Percentiles rank a stretch among this genome's conserved stretches.
phyloP scores from a whole-genome alignment of 2,329 filamentous ascomycete species.

The Aspergillus arachidicola region DNA sequence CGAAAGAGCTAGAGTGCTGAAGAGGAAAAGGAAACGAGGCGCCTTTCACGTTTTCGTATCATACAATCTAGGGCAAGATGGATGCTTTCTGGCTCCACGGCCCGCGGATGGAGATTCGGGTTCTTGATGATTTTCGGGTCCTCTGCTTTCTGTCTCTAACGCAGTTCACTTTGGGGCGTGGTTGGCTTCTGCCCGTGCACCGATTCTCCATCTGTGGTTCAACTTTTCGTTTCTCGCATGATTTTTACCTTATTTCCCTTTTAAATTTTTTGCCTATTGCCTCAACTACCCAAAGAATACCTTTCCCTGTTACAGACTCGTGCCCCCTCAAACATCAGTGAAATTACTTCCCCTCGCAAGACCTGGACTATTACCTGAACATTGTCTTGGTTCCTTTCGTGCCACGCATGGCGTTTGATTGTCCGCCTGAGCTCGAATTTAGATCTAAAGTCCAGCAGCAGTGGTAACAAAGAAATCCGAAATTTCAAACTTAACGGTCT shows the following conservation, averaged over 20 bases:
- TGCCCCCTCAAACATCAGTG: slow-evolving; percentile 13
- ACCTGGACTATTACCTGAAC: slow-evolving; percentile 23
- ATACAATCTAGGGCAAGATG: slow-evolving; percentile 9
- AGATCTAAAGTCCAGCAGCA: slow-evolving; percentile 27
- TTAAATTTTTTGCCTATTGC: slow-evolving; percentile 24
- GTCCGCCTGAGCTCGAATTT: slow-evolving; percentile 27
- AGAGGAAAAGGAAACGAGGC: slow-evolving; percentile 6
- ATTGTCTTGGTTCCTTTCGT: slow-evolving; percentile 24
- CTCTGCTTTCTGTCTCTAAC: slow-evolving; percentile 6
- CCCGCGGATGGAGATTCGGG: slow-evolving; percentile 11
- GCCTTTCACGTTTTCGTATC: slow-evolving; percentile 9
- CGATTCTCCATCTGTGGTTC: slow-evolving; percentile 18
- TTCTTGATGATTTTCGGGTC: slow-evolving; percentile 9
- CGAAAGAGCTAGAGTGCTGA: slow-evolving; percentile 13
- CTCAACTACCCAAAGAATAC: slow-evolving; percentile 31
- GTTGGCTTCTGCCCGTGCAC: slow-evolving; percentile 15
- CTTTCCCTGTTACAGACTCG: slow-evolving; percentile 26
- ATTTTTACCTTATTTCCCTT: slow-evolving; percentile 11
- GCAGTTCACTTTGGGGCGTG: slow-evolving; percentile 4
- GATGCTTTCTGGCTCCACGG: slow-evolving; percentile 6
- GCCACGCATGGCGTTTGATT: slow-evolving; percentile 27
- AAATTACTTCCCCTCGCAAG: slow-evolving; percentile 16
- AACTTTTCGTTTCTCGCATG: slow-evolving; percentile 21
- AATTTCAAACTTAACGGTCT: slow-evolving; percentile 12
- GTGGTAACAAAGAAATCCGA: slow-evolving; percentile 27